These are phyloP conservation scores for Leishmania tarentolae DNA, from an alignment of 208 protist species.

Conservation along the genomic window DNA sequence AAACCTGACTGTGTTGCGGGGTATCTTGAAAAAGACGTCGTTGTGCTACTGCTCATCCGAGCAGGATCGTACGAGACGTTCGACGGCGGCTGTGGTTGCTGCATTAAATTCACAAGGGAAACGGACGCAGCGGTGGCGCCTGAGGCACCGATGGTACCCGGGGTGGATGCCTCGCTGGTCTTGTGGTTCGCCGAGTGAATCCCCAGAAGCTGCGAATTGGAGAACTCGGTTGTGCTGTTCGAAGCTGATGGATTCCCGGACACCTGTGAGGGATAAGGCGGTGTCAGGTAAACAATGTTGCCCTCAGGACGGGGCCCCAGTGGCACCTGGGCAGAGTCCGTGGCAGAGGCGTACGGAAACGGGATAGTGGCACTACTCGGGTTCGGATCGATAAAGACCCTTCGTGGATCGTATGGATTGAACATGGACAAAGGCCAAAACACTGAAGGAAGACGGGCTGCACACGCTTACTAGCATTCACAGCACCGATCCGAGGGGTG, in stretches of 20 bases:
- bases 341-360: constrained; percentile 12
- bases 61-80: constrained; percentile 4
- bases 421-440: constrained; percentile 7
- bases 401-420: constrained; percentile 17
- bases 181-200: constrained; percentile 7
- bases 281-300: constrained; percentile 19
- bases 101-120: constrained; percentile 24
- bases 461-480: neutral
- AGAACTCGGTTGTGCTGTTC: constrained; percentile 27
- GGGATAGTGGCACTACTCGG: neutral
- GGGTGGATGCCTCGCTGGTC: constrained; percentile 9
- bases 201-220: constrained; percentile 12
- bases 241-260: constrained; percentile 21
- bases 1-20: constrained; percentile 8
- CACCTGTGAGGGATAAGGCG: constrained; percentile 3
- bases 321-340: constrained; percentile 19
- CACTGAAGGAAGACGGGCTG: constrained; percentile 3
- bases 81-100: constrained; percentile 7
- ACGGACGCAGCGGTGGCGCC: constrained; percentile 9
- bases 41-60: constrained; percentile 1
- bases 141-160: constrained; percentile 3
- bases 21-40: constrained; percentile 13
- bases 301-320: constrained; percentile 9
- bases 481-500: neutral
- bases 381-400: constrained; percentile 15